Evolutionary conservation across 345 rosid species (phyloP), one percentile per base, ranked within the genome.

Genomic region (Garcia nutans): DNA sequence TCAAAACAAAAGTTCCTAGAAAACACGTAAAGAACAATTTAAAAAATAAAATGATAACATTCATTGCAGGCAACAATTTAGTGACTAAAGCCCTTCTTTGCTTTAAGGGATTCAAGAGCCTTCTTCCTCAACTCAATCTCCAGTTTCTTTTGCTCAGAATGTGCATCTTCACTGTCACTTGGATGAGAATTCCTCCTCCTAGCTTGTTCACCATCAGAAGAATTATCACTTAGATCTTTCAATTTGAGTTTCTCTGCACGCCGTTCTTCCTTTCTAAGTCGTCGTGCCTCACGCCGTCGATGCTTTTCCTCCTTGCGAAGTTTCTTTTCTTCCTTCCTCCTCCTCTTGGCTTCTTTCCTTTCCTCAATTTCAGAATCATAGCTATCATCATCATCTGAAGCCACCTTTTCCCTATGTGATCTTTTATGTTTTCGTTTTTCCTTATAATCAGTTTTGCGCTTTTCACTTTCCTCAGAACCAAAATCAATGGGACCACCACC

Each of bases 91-190:
- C 89, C 91, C 92, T 88, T 96, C 94, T 96, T 96, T 62, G 99
- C 99, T 89, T 96, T 96, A 65, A 92, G 79, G 52, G 97, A 86
- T 81, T 96, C 98, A 0, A 96, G 86, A 61, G 99, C 99, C 87
- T 90, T 93, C 87, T 90, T 86, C 86, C 97, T 85, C 78, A 96
- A 65, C 87, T 96, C 98, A 73, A 92, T 87, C 87, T 96, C 99
- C 73, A 96, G 98, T 82, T 83, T 85, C 85, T 86, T 91, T 83
- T 89, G 93, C 76, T 91, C 89, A 42, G 86, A 71, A 47, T 84
- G 86, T 67, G 80, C 71, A 75, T 79, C 88, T 55, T 86, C 91
- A 44, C 78, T 82, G 44, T 79, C 83, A 71, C 80, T 85, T 12
- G 70, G 76, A 85, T 10, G 82, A 37, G 75, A 76, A 66, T 73